Conservation (phyloP, 1,284 basidiomycete genomes). For the Schizophyllum commune region DNA sequence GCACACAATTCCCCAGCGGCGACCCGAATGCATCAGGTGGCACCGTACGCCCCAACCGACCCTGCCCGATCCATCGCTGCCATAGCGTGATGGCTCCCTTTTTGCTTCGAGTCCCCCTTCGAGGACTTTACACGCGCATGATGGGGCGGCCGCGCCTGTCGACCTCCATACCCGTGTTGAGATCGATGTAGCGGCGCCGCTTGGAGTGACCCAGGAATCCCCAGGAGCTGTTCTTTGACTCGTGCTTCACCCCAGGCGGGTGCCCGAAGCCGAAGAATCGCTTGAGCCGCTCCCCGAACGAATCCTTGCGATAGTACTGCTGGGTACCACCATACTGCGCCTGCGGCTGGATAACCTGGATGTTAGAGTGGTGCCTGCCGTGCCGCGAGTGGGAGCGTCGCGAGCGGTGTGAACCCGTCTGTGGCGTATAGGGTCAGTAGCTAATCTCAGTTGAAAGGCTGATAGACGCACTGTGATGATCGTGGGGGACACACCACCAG, state of each 20-base stretch:
- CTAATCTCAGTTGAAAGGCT: not conserved
- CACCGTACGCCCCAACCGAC: too few species aligned
- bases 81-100: not conserved
- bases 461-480: not conserved
- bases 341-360: not conserved
- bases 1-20: not conserved
- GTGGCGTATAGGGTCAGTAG: not conserved
- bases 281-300: slow-evolving; percentile 10
- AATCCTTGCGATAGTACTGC: not conserved
- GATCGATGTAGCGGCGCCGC: slow-evolving; percentile 9
- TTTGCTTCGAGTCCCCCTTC: not conserved
- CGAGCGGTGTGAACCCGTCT: not conserved
- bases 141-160: slow-evolving; percentile 12
- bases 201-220: slow-evolving; percentile 13
- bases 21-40: too few species aligned
- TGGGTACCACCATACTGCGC: not conserved
- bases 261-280: slow-evolving; percentile 13
- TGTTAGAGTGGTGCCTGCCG: not conserved
- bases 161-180: slow-evolving; percentile 10
- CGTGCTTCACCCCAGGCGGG: slow-evolving; percentile 6
- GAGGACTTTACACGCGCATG: slow-evolving; percentile 7
- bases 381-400: not conserved
- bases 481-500: not conserved
- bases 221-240: slow-evolving; percentile 13
- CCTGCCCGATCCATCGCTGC: too few species aligned